Percentiles rank a stretch among this genome's conserved stretches.
Evolutionary conservation across 805 yeast genomes (phyloP).

Genomic region (Spathaspora sp.): DNA sequence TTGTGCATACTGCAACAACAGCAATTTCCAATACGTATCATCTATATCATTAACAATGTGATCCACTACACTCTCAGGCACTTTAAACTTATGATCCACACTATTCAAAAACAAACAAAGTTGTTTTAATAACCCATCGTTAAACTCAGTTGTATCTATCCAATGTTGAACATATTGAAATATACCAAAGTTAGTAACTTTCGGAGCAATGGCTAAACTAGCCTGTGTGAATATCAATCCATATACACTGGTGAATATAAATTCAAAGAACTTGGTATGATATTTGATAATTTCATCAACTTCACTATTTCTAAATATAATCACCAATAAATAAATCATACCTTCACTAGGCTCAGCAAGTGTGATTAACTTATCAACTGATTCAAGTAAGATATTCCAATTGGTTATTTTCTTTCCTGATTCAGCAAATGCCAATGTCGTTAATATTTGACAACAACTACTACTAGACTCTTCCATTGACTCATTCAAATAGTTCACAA

Average conservation of each 20-base stretch:
- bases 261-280: slow-evolving; percentile 42
- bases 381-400: slow-evolving; percentile 41
- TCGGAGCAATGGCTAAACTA: slow-evolving; percentile 40
- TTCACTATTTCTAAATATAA: slow-evolving; percentile 55
- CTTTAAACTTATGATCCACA: not conserved
- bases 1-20: slow-evolving; percentile 15
- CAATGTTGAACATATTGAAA: slow-evolving; percentile 45
- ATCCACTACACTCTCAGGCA: not conserved
- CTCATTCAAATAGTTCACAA: slow-evolving; percentile 16
- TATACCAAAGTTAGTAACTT: slow-evolving; percentile 42
- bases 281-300: slow-evolving; percentile 37
- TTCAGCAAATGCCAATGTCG: slow-evolving; percentile 54
- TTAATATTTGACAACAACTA: slow-evolving; percentile 5
- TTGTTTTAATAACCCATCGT: slow-evolving; percentile 22
- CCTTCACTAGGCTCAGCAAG: slow-evolving; percentile 18
- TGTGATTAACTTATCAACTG: slow-evolving; percentile 17
- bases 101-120: slow-evolving; percentile 19
- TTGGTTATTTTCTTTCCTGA: slow-evolving; percentile 60
- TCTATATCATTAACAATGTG: not conserved
- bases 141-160: slow-evolving; percentile 26
- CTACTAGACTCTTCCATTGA: slow-evolving; percentile 6
- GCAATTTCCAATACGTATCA: slow-evolving; percentile 45
- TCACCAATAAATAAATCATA: slow-evolving; percentile 43
- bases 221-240: slow-evolving; percentile 48
- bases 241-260: slow-evolving; percentile 20